Percentiles rank a stretch among this genome's conserved stretches.
Conservation (phyloP, 805 yeast genomes). For the Spathaspora boniae region DNA sequence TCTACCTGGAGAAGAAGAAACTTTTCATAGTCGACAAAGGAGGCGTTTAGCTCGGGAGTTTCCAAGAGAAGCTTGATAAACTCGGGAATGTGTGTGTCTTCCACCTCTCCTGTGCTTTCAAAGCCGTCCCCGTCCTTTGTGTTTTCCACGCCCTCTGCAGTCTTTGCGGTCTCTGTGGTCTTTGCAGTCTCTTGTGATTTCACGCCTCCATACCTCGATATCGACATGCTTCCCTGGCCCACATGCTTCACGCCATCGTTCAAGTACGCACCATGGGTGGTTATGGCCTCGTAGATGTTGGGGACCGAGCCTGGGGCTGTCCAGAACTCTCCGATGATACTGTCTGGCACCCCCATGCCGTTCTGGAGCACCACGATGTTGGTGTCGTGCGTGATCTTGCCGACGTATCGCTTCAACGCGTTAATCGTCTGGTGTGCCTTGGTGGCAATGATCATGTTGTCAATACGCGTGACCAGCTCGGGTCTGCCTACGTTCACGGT, state of each 20-base stretch:
- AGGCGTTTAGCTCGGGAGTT: constrained; percentile 22
- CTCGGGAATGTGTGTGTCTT: constrained; percentile 16
- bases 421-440: constrained; percentile 70
- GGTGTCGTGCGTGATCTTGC: constrained; percentile 46
- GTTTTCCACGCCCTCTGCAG: too few species aligned
- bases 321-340: constrained; percentile 53
- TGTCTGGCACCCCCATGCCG: constrained; percentile 72
- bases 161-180: too few species aligned
- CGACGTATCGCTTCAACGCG: constrained; percentile 57
- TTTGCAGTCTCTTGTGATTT: neutral
- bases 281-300: constrained; percentile 65
- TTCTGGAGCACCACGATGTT: constrained; percentile 74
- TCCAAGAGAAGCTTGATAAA: constrained; percentile 20
- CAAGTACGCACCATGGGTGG: constrained; percentile 79
- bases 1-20: constrained; percentile 58
- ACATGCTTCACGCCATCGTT: constrained; percentile 50
- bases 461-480: constrained; percentile 25
- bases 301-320: constrained; percentile 47
- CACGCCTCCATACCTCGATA: constrained; percentile 37
- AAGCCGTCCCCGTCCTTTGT: too few species aligned
- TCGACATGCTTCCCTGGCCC: constrained; percentile 62
- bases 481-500: constrained; percentile 13
- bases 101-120: neutral
- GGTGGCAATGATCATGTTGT: constrained; percentile 68
- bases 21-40: constrained; percentile 34